Conservation (phyloP, 805 yeast genomes). For the Jamesozyma piceae region DNA sequence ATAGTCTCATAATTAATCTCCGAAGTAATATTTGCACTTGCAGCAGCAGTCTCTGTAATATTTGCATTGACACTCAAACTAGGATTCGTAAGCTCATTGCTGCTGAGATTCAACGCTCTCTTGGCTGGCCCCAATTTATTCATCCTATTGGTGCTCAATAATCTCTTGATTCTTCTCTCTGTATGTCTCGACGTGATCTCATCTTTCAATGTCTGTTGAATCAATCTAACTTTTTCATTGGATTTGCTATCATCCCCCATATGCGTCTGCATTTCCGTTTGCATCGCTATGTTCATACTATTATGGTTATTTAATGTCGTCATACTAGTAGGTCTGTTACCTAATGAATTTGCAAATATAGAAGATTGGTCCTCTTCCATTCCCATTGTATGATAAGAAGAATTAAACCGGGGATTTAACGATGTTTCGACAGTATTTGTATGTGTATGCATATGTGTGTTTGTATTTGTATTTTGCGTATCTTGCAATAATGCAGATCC, state of each 20-base stretch:
- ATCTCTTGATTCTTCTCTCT: conserved; percentile 22
- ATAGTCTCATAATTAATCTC: conserved; percentile 12
- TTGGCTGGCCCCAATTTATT: conserved; percentile 27
- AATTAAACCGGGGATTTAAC: too few relatives aligned
- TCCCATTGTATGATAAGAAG: neutral
- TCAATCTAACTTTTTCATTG: conserved; percentile 10
- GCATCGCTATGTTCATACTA: neutral
- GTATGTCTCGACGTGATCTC: conserved; percentile 19
- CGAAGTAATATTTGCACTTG: neutral
- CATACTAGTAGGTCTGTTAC: neutral
- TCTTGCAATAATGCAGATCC: conserved; percentile 23
- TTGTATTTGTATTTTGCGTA: conserved; percentile 6
- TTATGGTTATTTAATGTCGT: neutral
- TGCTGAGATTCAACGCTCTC: conserved; percentile 19
- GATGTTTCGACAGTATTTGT: neutral
- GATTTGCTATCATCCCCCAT: neutral
- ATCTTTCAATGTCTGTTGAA: conserved; percentile 23
- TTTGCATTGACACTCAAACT: neutral
- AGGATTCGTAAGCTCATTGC: too few relatives aligned
- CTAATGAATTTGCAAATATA: neutral
- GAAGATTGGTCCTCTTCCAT: neutral
- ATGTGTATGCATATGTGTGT: neutral
- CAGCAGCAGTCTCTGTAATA: neutral
- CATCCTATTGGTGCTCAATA: conserved; percentile 19
- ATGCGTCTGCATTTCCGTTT: neutral